Base-by-base conservation (phyloP, 352 stramenopile species). In the Thraustochytrium striatum region DNA sequence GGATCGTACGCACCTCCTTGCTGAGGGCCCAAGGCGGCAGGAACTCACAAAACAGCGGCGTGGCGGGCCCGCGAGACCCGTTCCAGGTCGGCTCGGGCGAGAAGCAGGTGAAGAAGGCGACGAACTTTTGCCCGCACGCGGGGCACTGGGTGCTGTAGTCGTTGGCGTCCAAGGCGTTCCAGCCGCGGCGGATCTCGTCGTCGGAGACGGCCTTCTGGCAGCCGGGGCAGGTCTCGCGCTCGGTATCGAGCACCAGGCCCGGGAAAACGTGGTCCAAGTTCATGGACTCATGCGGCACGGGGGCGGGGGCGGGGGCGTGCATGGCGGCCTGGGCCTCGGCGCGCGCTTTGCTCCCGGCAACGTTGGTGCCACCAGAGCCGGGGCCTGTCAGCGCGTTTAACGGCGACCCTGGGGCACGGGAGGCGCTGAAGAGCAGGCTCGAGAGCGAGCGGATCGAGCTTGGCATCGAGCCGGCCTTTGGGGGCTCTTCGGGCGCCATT, bases 61-160 rank as follows among this genome's bases (percentile, higher is more conserved):
- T 88, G 25, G 78, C 80, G 33, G 86, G 81, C 28, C 87, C 87
- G 8, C 82, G 81, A 0, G 86, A 90, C 19, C 87, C 83, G 9
- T 79, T 30, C 83, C 83, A 86, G 2, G 36, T 69, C n/a, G 50
- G n/a, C 21, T 69, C 72, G 1, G 81, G 47, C 32, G 83, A 85
- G 61, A 69, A 72, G 25, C 90, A 85, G 61, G 84, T 85, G 81
- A 91, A 91, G 70, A 89, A 85, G 3, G 87, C 86, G 16, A 91
- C 87, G 83, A 90, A 90, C 52, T 86, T 87, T 47, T 86, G 84
- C 2, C 72, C 83, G 58, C 87, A 91, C 39, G 85, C 87, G 2
- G 85, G 82, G 73, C 87, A 91, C 38, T 85, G 81, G 2, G 87
- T 90, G 55, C 85, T 89, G 83, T 91, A 91, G 72, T 91, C 85